Evolutionary conservation across 139 green algal genomes (phyloP), one percentile per base, ranked within the genome.

Genomic region (Monoraphidium neglectum): DNA sequence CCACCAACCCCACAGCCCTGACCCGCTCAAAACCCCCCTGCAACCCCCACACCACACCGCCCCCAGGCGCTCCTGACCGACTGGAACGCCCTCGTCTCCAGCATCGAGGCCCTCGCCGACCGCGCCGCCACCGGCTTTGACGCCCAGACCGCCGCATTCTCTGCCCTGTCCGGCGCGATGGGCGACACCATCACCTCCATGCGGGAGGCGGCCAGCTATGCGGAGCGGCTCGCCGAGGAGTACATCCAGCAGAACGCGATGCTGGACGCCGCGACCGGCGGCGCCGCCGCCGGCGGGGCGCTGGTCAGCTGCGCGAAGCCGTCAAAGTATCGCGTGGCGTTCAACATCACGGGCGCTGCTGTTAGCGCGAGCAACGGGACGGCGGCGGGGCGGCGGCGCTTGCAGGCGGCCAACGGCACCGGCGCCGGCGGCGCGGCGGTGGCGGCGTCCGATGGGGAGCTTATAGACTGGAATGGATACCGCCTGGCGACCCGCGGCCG

Each of bases 211-310:
- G 73, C 73, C 28, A 38, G 47, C 38, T 40, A 65, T 10, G 47
- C 47, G 16, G 35, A 72, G 35, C 6, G 24, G 16, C 2, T 74
- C 46, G 3, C 28, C 1, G 38, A 73, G 30, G 72, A 79, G 63
- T 79, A 79, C 40, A 47, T 79, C 13, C 12, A 72, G 51, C 73
- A 79, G 51, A 72, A 51, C 24, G 26, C 64, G 13, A 72, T 79
- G 73, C 54, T 79, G 37, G 33, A 51, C 43, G 43, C 43, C 43
- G 43, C 43, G 43, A 51, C 43, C 43, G 43, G 8, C 43, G 43
- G 43, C 43, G 43, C 43, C 43, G 43, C 8, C 43, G 12, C 8
- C 43, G n/a, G n/a, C n/a, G n/a, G n/a, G n/a, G n/a, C n/a, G n/a
- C n/a, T n/a, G n/a, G n/a, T n/a, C n/a, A n/a, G n/a, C n/a, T n/a